phyloP scores from a whole-genome alignment of 2,329 filamentous ascomycete genomes.

The Boeremia lycopersici region DNA sequence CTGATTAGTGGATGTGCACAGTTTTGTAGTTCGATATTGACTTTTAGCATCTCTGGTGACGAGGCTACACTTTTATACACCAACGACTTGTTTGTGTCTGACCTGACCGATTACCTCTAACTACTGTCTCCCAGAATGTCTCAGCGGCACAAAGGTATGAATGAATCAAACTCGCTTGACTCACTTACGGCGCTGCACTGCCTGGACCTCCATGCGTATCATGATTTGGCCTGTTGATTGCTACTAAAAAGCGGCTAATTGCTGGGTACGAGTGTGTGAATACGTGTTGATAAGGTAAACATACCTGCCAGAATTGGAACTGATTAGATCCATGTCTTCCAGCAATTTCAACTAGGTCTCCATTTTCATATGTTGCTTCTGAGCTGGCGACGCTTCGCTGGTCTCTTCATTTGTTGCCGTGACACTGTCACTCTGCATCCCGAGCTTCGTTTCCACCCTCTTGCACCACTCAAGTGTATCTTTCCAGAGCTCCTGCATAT shows the following conservation, averaged over 20 bases:
- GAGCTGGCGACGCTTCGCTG: too few relatives aligned
- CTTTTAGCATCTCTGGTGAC: not conserved
- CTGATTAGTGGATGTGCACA: not conserved
- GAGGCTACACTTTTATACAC: not conserved
- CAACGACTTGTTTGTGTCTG: not conserved
- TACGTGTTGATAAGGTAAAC: not conserved
- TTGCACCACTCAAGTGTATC: constrained; percentile 1
- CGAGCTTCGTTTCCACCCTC: not conserved
- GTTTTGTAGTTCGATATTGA: too few relatives aligned
- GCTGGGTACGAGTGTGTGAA: not conserved
- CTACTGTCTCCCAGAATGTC: not conserved
- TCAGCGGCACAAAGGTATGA: not conserved
- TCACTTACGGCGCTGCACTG: not conserved
- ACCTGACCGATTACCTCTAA: not conserved
- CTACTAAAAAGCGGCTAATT: not conserved
- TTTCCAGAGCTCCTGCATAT: constrained; percentile 14
- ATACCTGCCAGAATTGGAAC: not conserved
- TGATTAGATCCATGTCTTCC: not conserved
- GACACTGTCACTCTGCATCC: not conserved
- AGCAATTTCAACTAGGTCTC: not conserved
- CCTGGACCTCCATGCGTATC: too few relatives aligned
- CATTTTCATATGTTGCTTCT: not conserved
- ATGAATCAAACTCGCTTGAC: not conserved
- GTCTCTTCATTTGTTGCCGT: not conserved
- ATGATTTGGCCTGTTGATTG: too few relatives aligned